Evolutionary conservation across 169 alveolate species (phyloP), one percentile per base, ranked within the genome.

Genomic region (Cryptosporidium viatorum): DNA sequence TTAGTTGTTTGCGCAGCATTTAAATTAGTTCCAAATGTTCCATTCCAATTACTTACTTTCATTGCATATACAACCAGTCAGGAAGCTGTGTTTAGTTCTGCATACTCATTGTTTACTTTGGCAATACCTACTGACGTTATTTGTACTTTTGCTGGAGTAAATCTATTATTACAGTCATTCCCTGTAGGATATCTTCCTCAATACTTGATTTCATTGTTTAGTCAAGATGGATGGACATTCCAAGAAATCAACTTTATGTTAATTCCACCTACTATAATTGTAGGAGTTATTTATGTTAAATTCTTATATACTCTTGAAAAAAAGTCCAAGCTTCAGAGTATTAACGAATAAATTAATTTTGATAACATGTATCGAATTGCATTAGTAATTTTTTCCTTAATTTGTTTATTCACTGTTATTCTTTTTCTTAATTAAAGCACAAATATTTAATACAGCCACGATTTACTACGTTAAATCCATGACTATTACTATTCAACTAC

Each of bases 11-110:
- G 75, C 23, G 41, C 89, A 21, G 16, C 52, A 65, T 43, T 80
- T 65, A 80, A 80, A 48, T 62, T 80, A 45, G 68, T 80, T 10
- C 89, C 89, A 10, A 37, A 18, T 80, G 67, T 80, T 37, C 80
- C 89, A 29, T 37, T 39, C 55, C 89, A 80, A 62, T 16, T 80
- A 43, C 55, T 80, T 12, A 80, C 89, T n/a, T 80, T 80, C 37
- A 65, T 80, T 62, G 68, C 89, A 62, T 80, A 80, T 80, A 80
- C 89, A 18, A 60, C 89, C 3, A 80, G 89, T 43, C 89, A 80
- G 33, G 89, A 80, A 29, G 74, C 89, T 59, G 59, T 80, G 37
- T 80, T 80, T 65, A 65, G 89, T 67, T 41, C 89, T 6, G 75
- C 68, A 18, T 80, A 80, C 39, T 80, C 89, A 2, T 51, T 80